Percentiles rank a stretch among this genome's conserved stretches.
Conservation (phyloP, 257 asterid species). For the Thymus quinquecostatus region DNA sequence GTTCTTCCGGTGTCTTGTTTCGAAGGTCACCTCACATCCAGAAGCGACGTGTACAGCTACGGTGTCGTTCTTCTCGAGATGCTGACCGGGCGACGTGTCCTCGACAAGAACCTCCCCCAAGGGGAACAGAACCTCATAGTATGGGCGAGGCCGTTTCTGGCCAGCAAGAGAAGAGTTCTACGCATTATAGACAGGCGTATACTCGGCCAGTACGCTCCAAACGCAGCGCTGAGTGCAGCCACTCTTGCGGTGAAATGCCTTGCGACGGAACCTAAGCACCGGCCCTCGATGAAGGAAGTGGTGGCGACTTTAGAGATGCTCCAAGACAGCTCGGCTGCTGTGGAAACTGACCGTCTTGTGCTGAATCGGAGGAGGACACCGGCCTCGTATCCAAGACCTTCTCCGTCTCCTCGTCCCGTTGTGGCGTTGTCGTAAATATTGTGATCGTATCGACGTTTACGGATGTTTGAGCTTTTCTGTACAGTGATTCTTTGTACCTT, state of each 20-base stretch:
- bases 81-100: conserved; percentile 21
- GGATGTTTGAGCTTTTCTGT: neutral
- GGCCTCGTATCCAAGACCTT: conserved; percentile 25
- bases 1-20: neutral
- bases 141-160: conserved; percentile 31
- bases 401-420: neutral
- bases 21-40: conserved; percentile 31
- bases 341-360: neutral
- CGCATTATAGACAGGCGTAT: conserved; percentile 24
- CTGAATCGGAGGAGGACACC: neutral
- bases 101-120: conserved; percentile 34
- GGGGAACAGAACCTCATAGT: conserved; percentile 32
- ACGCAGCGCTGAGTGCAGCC: conserved; percentile 25
- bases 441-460: neutral
- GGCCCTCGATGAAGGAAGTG: conserved; percentile 33
- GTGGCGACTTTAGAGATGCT: conserved; percentile 27
- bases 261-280: conserved; percentile 12
- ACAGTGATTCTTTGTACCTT: conserved; percentile 1
- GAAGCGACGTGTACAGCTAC: conserved; percentile 32
- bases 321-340: conserved; percentile 22
- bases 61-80: conserved; percentile 35
- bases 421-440: conserved; percentile 2
- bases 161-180: conserved; percentile 27
- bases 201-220: conserved; percentile 24
- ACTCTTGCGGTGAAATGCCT: conserved; percentile 29